Evolutionary conservation across 108 stramenopile species (phyloP).

Genomic region (Pseudonitzschia multiseries): DNA sequence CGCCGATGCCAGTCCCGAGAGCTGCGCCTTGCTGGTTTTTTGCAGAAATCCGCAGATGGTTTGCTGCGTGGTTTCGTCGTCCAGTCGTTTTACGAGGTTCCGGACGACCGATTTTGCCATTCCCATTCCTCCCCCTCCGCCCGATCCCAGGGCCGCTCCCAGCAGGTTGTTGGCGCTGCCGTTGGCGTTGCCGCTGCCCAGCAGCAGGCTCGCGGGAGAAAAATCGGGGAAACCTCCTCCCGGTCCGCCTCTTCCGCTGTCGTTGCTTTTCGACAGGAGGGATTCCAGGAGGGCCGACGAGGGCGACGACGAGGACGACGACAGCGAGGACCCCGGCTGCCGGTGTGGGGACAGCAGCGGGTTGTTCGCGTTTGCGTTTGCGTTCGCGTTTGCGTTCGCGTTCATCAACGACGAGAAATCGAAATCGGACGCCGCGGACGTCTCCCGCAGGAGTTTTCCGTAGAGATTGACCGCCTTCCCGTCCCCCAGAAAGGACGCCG

Average conservation of each 20-base stretch:
- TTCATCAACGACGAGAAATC: slow-evolving; percentile 15
- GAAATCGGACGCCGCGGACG: slow-evolving; percentile 7
- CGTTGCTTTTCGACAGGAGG: slow-evolving; percentile 26
- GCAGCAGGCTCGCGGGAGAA: slow-evolving; percentile 39
- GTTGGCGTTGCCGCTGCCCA: slow-evolving; percentile 21
- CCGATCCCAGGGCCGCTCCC: slow-evolving; percentile 20
- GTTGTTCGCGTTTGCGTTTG: too few relatives aligned
- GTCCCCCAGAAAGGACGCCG: slow-evolving; percentile 84
- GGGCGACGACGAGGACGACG: slow-evolving; percentile 16
- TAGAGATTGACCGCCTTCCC: slow-evolving; percentile 78
- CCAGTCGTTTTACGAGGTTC: slow-evolving; percentile 61
- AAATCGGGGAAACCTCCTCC: slow-evolving; percentile 11
- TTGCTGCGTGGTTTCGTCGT: slow-evolving; percentile 64
- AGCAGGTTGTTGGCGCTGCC: background rate
- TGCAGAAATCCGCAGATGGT: slow-evolving; percentile 65
- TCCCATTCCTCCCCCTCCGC: slow-evolving; percentile 35
- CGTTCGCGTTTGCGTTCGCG: too few relatives aligned
- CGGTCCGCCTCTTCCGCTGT: background rate
- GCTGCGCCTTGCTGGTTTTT: slow-evolving; percentile 50
- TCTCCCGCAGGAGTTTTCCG: slow-evolving; percentile 67
- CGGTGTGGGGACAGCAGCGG: slow-evolving; percentile 31
- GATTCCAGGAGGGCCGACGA: slow-evolving; percentile 35
- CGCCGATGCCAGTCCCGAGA: slow-evolving; percentile 55
- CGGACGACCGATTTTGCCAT: slow-evolving; percentile 64
- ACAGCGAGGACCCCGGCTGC: slow-evolving; percentile 33